phyloP scores from a whole-genome alignment of 441 rosid genomes.

The Mallotus repandus region DNA sequence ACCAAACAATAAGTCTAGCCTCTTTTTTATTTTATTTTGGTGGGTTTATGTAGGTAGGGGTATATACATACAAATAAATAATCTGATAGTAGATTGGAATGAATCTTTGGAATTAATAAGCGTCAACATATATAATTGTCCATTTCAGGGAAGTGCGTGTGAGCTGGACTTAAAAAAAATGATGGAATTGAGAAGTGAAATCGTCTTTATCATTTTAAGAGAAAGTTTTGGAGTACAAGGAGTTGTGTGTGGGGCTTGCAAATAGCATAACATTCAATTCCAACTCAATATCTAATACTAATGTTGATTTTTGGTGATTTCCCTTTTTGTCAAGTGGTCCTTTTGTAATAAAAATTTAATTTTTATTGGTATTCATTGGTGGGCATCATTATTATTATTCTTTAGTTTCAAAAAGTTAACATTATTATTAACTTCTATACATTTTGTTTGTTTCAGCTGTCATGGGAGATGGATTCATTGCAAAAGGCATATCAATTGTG shows the following conservation, averaged over 20 bases:
- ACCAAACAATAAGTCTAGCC: too few relatives aligned
- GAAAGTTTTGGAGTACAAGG: background rate
- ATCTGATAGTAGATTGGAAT: too few relatives aligned
- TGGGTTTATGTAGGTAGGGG: too few relatives aligned
- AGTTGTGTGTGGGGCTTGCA: background rate
- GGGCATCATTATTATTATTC: too few relatives aligned
- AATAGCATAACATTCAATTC: background rate
- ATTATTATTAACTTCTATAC: background rate
- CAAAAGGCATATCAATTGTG: constrained; percentile 51
- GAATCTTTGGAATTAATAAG: too few relatives aligned
- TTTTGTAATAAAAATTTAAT: background rate
- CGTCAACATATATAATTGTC: background rate
- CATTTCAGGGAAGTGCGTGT: background rate
- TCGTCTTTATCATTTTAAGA: background rate
- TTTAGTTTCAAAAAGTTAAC: too few relatives aligned
- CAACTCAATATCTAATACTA: background rate
- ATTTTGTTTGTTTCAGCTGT: constrained; percentile 30
- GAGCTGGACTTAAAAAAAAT: constrained; percentile 8
- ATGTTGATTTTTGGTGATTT: background rate
- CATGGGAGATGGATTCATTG: constrained; percentile 63
- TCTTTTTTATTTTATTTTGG: too few relatives aligned
- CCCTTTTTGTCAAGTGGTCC: background rate
- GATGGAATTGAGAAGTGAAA: background rate
- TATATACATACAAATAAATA: too few relatives aligned
- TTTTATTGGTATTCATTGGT: too few relatives aligned